A percentile compares a stretch with the other conserved stretches of the same genome.
phyloP scores from a whole-genome alignment of 257 asterid genomes.

The Fraxinus anomala region DNA sequence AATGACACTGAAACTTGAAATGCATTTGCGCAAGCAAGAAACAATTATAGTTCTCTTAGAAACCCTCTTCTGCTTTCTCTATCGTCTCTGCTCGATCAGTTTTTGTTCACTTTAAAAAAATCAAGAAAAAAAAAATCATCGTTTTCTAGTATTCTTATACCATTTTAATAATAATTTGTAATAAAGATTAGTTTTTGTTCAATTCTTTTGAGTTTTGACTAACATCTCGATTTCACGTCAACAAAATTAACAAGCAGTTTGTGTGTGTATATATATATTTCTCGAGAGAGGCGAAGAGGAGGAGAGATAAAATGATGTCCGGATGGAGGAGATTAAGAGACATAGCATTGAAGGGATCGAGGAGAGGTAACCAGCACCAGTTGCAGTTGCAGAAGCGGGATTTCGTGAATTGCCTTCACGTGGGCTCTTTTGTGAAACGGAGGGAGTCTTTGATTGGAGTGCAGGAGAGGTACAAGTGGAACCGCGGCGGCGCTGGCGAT shows the following conservation, averaged over 20 bases:
- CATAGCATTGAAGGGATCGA: slow-evolving; percentile 33
- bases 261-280: background rate
- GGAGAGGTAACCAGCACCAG: slow-evolving; percentile 30
- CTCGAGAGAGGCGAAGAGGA: background rate
- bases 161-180: background rate
- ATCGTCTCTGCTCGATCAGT: slow-evolving; percentile 18
- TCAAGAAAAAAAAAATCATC: background rate
- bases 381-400: slow-evolving; percentile 33
- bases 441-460: slow-evolving; percentile 61
- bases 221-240: slow-evolving; percentile 5
- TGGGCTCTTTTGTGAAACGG: slow-evolving; percentile 47
- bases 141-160: background rate
- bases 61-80: slow-evolving; percentile 6
- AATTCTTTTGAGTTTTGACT: slow-evolving; percentile 2
- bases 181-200: background rate
- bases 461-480: slow-evolving; percentile 82
- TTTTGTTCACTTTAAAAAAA: background rate
- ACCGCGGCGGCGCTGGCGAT: slow-evolving; percentile 45
- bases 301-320: slow-evolving; percentile 45
- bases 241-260: background rate
- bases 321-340: slow-evolving; percentile 60
- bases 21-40: background rate
- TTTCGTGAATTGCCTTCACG: slow-evolving; percentile 52
- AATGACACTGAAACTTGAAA: too few relatives aligned
- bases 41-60: background rate